These are phyloP conservation scores for Eucalyptus globulus DNA, from an alignment of 345 rosid species.

Conservation along the genomic window DNA sequence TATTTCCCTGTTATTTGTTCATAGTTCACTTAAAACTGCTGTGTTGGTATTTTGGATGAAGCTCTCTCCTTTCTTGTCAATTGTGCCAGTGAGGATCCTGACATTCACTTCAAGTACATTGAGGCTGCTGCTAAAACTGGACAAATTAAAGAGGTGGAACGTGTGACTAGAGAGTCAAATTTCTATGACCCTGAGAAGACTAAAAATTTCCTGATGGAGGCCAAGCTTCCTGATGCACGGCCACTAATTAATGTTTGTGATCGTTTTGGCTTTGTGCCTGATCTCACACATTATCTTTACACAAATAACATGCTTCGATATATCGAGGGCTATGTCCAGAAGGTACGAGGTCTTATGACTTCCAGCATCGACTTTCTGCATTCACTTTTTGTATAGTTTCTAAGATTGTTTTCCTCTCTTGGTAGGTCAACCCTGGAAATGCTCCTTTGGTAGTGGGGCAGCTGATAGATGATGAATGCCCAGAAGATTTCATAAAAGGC, in stretches of 20 bases:
- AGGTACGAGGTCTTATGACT: conserved; percentile 32
- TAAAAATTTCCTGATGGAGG: conserved; percentile 97
- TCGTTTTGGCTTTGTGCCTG: conserved; percentile 93
- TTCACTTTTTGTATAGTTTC: background rate
- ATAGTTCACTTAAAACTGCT: background rate
- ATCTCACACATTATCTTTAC: conserved; percentile 91
- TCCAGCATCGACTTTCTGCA: background rate
- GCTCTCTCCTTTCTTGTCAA: background rate
- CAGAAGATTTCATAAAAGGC: conserved; percentile 98
- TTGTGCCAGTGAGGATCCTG: conserved; percentile 87
- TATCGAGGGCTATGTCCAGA: conserved; percentile 98
- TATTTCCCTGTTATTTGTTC: background rate
- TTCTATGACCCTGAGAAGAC: conserved; percentile 96
- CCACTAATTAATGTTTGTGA: conserved; percentile 96
- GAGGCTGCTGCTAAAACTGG: conserved; percentile 99
- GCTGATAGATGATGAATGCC: conserved; percentile 92
- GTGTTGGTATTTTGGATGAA: background rate
- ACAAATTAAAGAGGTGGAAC: conserved; percentile 98
- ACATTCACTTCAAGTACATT: conserved; percentile 93
- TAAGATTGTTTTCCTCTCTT: background rate
- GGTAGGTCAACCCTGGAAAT: conserved; percentile 89
- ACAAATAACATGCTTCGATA: conserved; percentile 86
- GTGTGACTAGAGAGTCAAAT: conserved; percentile 94
- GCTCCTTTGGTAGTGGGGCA: conserved; percentile 86
- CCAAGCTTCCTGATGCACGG: conserved; percentile 96